Evolutionary conservation across 225 moss, liverwort and hornwort genomes (phyloP).

Genomic region (Thuidium tamariscinum): DNA sequence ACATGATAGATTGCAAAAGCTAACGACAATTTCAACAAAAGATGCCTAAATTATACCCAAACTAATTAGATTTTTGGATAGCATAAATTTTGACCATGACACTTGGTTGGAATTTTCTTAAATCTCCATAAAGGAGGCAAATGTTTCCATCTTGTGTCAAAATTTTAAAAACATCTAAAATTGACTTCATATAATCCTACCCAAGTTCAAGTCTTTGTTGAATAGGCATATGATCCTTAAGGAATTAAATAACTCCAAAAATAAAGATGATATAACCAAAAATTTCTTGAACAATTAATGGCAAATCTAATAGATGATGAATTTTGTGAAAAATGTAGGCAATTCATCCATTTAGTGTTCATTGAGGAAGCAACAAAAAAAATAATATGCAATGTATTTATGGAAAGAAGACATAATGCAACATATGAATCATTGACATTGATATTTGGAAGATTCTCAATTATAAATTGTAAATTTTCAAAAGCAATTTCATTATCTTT

Average conservation of each 20-base stretch:
- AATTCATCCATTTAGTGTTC: neutral
- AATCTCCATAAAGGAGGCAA: rapidly evolving
- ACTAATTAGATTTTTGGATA: neutral
- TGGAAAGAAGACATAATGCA: neutral
- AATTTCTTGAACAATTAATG: neutral
- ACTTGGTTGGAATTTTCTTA: rapidly evolving
- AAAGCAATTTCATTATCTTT: neutral
- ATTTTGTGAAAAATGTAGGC: neutral
- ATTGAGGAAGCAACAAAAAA: too few species aligned
- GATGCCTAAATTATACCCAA: rapidly evolving
- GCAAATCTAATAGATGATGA: neutral
- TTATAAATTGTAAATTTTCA: neutral
- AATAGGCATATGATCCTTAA: neutral
- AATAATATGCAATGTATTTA: neutral
- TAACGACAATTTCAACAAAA: rapidly evolving
- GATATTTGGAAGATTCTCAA: neutral
- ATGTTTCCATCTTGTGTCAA: neutral
- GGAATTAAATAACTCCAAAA: neutral
- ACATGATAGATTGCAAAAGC: neutral
- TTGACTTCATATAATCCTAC: neutral
- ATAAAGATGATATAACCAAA: rapidly evolving
- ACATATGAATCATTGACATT: neutral
- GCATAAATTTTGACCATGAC: rapidly evolving
- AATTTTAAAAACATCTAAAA: neutral
- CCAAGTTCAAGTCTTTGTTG: neutral